These are phyloP conservation scores for Halteria grandinella DNA, from an alignment of 73 alveolate genomes.

Conservation along the genomic window DNA sequence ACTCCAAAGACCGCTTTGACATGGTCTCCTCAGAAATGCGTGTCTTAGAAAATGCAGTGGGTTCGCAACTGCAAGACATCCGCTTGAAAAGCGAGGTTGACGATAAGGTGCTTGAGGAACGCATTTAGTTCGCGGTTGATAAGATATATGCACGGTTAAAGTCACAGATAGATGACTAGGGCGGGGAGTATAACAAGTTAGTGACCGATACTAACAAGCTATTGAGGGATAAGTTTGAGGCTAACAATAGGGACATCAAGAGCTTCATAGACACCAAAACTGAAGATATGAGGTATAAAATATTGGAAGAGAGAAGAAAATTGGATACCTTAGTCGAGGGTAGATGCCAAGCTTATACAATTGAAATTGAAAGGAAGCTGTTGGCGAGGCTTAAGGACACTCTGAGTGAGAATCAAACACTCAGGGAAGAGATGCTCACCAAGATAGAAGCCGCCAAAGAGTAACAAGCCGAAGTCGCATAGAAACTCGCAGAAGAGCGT, in stretches of 20 bases:
- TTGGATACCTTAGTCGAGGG: conserved; percentile 64
- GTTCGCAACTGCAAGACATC: conserved; percentile 44
- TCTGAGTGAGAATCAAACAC: conserved; percentile 30
- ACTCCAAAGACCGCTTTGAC: conserved; percentile 54
- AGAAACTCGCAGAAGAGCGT: conserved; percentile 42
- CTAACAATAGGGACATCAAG: conserved; percentile 33
- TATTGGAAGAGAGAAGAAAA: conserved; percentile 60
- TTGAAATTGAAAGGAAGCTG: conserved; percentile 63
- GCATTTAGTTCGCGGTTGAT: conserved; percentile 54
- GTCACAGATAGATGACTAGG: conserved; percentile 10
- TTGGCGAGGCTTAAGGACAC: conserved; percentile 6
- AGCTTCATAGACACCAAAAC: conserved; percentile 37
- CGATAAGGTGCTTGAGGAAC: conserved; percentile 58
- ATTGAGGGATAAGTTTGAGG: conserved; percentile 7
- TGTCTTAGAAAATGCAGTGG: conserved; percentile 27
- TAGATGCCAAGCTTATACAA: conserved; percentile 64
- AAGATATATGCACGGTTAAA: conserved; percentile 37
- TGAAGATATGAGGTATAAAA: conserved; percentile 30
- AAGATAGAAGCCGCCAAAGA: conserved; percentile 14
- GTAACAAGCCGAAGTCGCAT: conserved; percentile 38
- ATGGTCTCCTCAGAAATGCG: conserved; percentile 32
- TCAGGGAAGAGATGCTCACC: conserved; percentile 27
- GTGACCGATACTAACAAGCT: conserved; percentile 27
- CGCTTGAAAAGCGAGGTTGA: conserved; percentile 65
- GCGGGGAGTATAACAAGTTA: conserved; percentile 45